Percentiles rank a stretch among this genome's conserved stretches.
Conservation (phyloP, 768 basidiomycete species). For the Rhodotorula paludigena region DNA sequence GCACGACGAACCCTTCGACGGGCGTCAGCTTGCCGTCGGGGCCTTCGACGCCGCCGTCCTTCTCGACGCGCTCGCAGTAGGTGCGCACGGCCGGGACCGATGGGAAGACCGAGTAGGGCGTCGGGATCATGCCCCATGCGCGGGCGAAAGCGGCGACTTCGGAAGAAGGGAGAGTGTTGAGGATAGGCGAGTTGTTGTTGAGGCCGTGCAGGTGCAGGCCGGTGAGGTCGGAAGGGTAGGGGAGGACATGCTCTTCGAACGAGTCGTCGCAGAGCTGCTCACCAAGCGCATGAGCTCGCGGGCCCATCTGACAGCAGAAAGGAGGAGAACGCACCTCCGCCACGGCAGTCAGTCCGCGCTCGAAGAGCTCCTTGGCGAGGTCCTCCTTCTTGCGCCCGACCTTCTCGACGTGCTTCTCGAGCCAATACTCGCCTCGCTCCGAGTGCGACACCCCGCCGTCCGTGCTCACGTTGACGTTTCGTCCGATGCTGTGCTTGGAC, state of each 20-base stretch:
- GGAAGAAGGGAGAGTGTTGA: constrained; percentile 65
- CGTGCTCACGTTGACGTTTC: constrained; percentile 35
- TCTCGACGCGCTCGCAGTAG: constrained; percentile 66
- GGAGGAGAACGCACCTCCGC: constrained; percentile 63
- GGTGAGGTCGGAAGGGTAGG: constrained; percentile 71
- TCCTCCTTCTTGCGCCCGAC: constrained; percentile 66
- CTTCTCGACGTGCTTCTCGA: constrained; percentile 60
- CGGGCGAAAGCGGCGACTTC: constrained; percentile 72
- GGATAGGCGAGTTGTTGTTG: constrained; percentile 63
- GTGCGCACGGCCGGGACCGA: constrained; percentile 63
- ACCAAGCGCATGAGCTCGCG: neutral
- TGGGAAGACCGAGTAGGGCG: constrained; percentile 57
- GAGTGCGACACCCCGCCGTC: constrained; percentile 60
- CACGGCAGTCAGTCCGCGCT: constrained; percentile 78
- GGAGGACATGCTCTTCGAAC: constrained; percentile 93
- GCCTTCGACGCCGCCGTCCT: constrained; percentile 66
- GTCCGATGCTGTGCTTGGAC: constrained; percentile 85
- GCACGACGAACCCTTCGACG: constrained; percentile 91
- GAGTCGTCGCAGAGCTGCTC: constrained; percentile 87
- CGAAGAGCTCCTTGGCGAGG: constrained; percentile 69
- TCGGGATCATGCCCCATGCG: constrained; percentile 87
- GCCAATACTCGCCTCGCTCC: constrained; percentile 75
- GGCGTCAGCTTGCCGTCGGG: constrained; percentile 55
- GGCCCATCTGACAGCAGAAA: neutral
- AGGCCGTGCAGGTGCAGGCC: constrained; percentile 91